Base-by-base conservation (phyloP, 768 basidiomycete genomes). In the Leccinum disarticulatum region DNA sequence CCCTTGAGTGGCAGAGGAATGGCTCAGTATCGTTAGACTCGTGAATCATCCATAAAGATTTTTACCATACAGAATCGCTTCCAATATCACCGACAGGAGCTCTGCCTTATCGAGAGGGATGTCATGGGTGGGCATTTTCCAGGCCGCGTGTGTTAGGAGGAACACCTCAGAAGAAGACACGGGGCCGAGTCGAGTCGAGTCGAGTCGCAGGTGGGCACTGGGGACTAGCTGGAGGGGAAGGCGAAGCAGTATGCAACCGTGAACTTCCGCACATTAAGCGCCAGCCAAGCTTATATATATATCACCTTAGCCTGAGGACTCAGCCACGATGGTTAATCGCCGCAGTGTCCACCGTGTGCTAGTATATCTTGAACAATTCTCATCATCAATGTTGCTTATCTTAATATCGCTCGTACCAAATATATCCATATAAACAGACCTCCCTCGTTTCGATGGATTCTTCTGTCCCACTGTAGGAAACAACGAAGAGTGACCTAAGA, bases 1-100 rank as follows among this genome's bases (percentile, higher is more conserved):
- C 0, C 76, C 76, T 77, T 77, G 3, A 25, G 25, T n/a, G 14
- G 1, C 0, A 14, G 3, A 14, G 51, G 13, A 27, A 33, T n/a
- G 3, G 6, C 3, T 60, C n/a, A 63, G 38, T 11, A 43, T 19
- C 43, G n/a, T 19, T 1, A 43, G 25, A 27, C 2, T 22, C 38
- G 19, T 11, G 22, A 47, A 28, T 19, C 7, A 11, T 35, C 11
- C 17, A 14, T 9, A 14, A 31, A 9, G 4, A 9, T 1, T 35
- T 46, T 56, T 59, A 68, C 68, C 68, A 46, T 70, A 68, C 27
- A 69, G 28, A 3, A 62, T n/a, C 1, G 51, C 61, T 47, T 69
- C 68, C 54, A 70, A 30, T 7, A 70, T 4, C 19, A 59, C 28
- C 0, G 68, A 58, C 49, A 70, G 33, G 19, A 69, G 59, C 31